Conservation (phyloP, 345 rosid species). For the Populus deltoides region DNA sequence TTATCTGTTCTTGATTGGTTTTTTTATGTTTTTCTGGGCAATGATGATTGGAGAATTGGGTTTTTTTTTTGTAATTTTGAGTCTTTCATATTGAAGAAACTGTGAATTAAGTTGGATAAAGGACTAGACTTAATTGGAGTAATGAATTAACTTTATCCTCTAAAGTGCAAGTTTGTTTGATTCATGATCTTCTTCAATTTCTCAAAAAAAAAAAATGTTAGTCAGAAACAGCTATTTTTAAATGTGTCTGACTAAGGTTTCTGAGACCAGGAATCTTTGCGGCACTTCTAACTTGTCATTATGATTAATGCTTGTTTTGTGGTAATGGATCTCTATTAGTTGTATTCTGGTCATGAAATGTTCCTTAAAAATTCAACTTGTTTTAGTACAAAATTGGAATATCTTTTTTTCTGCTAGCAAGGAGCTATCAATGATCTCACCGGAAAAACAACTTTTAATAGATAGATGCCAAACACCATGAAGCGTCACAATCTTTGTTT, state of each 20-base stretch:
- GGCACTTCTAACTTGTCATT: too few species aligned
- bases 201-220: not conserved
- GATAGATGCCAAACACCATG: not conserved
- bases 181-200: not conserved
- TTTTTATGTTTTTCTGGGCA: not conserved
- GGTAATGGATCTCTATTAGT: not conserved
- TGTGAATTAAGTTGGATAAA: not conserved
- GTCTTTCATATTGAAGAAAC: not conserved
- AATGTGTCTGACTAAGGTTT: not conserved
- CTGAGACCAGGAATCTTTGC: too few species aligned
- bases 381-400: not conserved
- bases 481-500: not conserved
- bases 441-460: not conserved
- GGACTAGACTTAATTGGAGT: not conserved
- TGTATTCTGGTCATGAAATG: not conserved
- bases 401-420: not conserved
- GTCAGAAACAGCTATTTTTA: not conserved
- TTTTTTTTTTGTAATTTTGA: not conserved
- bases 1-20: not conserved
- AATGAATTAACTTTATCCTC: not conserved
- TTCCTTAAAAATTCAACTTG: not conserved
- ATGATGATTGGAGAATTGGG: not conserved
- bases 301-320: too few species aligned
- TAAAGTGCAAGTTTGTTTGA: not conserved
- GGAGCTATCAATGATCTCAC: not conserved